Evolutionary conservation across 1,284 basidiomycete genomes (phyloP), one percentile per base, ranked within the genome.

Genomic region (Hymenochaete sp.): DNA sequence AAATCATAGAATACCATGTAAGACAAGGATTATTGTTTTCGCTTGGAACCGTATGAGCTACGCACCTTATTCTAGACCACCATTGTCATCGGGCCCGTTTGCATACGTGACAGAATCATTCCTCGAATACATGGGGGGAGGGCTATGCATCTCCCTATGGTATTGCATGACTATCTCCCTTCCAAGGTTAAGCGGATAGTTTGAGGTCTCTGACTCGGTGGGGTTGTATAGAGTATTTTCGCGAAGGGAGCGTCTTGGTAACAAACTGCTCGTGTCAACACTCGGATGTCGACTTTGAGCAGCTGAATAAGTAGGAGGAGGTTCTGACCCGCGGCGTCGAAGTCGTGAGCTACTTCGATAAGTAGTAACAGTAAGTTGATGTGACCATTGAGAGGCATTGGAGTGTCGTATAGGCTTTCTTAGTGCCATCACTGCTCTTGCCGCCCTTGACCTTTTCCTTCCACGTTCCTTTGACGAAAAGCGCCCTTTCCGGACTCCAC

Each of bases 131-230:
- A n/a, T n/a, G n/a, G n/a, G 44, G 18, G 35, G 36, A n/a, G 44
- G 44, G 14, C 27, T 21, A n/a, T 32, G 9, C n/a, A 32, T n/a
- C 19, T 14, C 19, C 16, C 44, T 35, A 6, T 35, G 25, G 21
- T 45, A 45, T 25, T 35, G 18, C 22, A 31, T 35, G 13, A 22
- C 44, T 10, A 45, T 21, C 21, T 38, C 39, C 4, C 44, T 25
- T 11, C 19, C 44, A 7, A 45, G 44, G 36, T 45, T 37, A 8
- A 45, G 16, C 11, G 44, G 44, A 19, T 38, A 45, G 14, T 45
- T 37, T 16, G 36, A 37, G 1, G 33, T 26, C 14, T 31, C 39
- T 10, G 8, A 19, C 13, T 18, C 22, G 13, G n/a, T 27, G 6
- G 11, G 24, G 13, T n/a, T 18, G 36, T 18, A 9, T 24, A 7